Percentiles rank a stretch among this genome's conserved stretches.
phyloP scores from a whole-genome alignment of 2,329 filamentous ascomycete genomes.

The Monosporascus ibericus region DNA sequence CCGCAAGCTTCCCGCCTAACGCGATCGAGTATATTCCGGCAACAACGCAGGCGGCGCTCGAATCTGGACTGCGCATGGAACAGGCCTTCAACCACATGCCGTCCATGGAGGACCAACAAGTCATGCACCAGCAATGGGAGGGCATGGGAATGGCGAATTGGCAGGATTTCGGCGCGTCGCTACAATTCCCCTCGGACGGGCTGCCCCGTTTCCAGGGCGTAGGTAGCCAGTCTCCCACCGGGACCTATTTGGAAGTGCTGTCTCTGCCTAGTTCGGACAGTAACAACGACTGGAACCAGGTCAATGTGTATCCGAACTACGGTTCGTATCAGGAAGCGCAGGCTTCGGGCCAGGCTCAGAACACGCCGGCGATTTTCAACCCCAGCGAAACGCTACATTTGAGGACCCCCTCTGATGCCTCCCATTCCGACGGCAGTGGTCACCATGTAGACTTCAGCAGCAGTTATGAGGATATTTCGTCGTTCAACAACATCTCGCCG shows the following conservation, averaged over 20 bases:
- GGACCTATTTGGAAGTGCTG: constrained; percentile 77
- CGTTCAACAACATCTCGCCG: constrained; percentile 59
- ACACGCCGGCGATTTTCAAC: constrained; percentile 72
- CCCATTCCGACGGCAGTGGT: constrained; percentile 60
- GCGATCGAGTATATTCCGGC: constrained; percentile 56
- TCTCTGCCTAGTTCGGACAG: constrained; percentile 75
- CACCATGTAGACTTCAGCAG: constrained; percentile 61
- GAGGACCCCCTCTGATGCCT: constrained; percentile 80
- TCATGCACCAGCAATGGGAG: constrained; percentile 51
- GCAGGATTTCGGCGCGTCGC: constrained; percentile 71
- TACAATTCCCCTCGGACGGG: constrained; percentile 36
- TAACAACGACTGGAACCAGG: constrained; percentile 80
- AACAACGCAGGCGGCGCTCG: constrained; percentile 58
- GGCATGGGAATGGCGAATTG: constrained; percentile 62
- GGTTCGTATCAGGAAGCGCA: constrained; percentile 57
- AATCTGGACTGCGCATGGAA: constrained; percentile 56
- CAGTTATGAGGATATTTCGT: constrained; percentile 75
- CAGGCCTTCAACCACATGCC: constrained; percentile 55
- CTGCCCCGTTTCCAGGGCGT: constrained; percentile 38
- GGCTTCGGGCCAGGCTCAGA: constrained; percentile 41
- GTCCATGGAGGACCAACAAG: constrained; percentile 50
- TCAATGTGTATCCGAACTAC: constrained; percentile 69
- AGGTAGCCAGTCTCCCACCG: constrained; percentile 64
- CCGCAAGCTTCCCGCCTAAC: constrained; percentile 46
- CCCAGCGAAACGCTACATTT: constrained; percentile 86